Base-by-base conservation (phyloP, 495 filamentous ascomycete species). In the Aspergillus nidulans region DNA sequence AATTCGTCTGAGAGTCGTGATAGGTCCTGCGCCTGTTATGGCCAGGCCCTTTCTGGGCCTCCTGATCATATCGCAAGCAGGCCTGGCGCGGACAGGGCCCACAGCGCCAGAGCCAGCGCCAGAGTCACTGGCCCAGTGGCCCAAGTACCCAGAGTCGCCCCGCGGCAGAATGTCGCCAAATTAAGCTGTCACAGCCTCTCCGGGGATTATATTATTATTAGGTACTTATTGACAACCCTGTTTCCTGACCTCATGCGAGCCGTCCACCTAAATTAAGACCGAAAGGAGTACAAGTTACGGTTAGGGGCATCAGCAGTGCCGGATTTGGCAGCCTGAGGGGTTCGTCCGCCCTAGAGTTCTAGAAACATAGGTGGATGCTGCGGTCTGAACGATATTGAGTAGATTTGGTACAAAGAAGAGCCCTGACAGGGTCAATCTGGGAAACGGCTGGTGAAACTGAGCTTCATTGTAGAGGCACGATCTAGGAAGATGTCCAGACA, bases 371-470 rank as follows among this genome's bases (percentile, higher is more conserved):
- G 13, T 20, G 21, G 15, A 13, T 21, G 25, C 43, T 39, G n/a
- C n/a, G n/a, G n/a, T 28, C 32, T 46, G 20, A 8, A 8, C n/a
- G n/a, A 13, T 19, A 36, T 30, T 25, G 44, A 47, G 32, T 41
- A 40, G 41, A 57, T 52, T 59, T 52, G 39, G 48, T 36, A 63
- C 54, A 60, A 60, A 59, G 61, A 55, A 19, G 15, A 25, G 45
- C 34, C 16, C 38, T 50, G 51, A 38, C 20, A 53, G 56, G 51
- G 51, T 23, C 28, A 24, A n/a, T 25, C 26, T 54, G 40, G n/a
- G 51, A 53, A 59, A 59, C 44, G 43, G 50, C 46, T 40, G 45
- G 44, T 49, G 50, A 49, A 49, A 53, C 45, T 43, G 18, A 49
- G 18, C 15, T 23, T 26, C 36, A 56, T 49, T 56, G 45, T 56